Evolutionary conservation across 495 filamentous ascomycete species (phyloP).

Genomic region (Trichocladium antarcticum): DNA sequence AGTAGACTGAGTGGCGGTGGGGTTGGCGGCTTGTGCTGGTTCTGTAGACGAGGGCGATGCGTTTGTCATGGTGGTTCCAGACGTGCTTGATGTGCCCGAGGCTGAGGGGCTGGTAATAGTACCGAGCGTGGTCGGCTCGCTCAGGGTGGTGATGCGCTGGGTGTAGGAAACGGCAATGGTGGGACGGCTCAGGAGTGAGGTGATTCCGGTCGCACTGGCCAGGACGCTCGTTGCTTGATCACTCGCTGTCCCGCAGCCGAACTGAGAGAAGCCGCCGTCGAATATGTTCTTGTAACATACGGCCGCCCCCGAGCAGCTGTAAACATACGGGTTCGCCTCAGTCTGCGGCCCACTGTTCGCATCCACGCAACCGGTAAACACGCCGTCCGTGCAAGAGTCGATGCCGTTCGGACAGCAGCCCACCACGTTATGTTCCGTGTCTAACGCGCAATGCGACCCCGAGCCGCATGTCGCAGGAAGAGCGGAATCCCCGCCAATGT

Average conservation of each 20-base stretch:
- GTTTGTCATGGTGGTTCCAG: no score
- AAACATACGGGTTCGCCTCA: conserved; percentile 40
- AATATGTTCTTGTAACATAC: conserved; percentile 39
- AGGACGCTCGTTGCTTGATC: conserved; percentile 33
- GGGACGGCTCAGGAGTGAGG: conserved; percentile 21
- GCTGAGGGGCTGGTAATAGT: conserved; percentile 10
- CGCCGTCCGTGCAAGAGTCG: conserved; percentile 35
- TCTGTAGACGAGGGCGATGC: conserved; percentile 4
- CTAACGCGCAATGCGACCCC: conserved; percentile 42
- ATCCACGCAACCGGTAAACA: conserved; percentile 42
- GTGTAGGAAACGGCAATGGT: conserved; percentile 27
- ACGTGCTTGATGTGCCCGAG: background rate
- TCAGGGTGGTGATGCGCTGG: conserved; percentile 20
- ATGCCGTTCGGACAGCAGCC: conserved; percentile 40
- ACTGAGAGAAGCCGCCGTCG: conserved; percentile 40
- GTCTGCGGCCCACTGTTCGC: conserved; percentile 35
- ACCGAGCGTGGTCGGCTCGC: conserved; percentile 29
- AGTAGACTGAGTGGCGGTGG: conserved; percentile 7
- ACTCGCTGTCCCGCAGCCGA: conserved; percentile 38
- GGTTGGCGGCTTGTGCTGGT: no score
- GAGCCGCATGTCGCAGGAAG: conserved; percentile 39
- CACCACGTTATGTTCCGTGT: conserved; percentile 33
- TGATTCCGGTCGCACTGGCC: conserved; percentile 28
- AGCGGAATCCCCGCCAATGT: conserved; percentile 31
- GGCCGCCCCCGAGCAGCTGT: conserved; percentile 33